phyloP scores from a whole-genome alignment of 257 asterid genomes.

The Lantana camara region DNA sequence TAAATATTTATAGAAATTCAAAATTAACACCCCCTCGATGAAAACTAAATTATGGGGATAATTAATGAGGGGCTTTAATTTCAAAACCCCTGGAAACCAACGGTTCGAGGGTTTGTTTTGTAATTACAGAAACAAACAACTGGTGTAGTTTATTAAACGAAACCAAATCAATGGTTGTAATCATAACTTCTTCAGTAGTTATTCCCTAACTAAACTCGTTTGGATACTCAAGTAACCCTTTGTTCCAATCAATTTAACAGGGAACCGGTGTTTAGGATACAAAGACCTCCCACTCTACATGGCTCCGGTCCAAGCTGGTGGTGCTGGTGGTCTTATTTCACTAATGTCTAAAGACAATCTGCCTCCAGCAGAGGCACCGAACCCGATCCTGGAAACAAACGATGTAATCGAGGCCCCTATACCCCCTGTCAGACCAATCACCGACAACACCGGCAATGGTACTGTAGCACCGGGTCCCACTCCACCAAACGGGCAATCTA shows the following conservation, averaged over 20 bases:
- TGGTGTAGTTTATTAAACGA: too few species aligned
- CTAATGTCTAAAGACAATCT: conserved; percentile 25
- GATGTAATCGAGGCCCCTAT: conserved; percentile 73
- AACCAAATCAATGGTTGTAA: too few species aligned
- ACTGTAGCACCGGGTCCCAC: conserved; percentile 44
- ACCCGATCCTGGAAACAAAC: conserved; percentile 49
- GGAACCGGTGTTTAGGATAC: conserved; percentile 70
- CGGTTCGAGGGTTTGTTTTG: too few species aligned
- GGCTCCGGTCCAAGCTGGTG: conserved; percentile 57
- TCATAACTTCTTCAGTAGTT: too few species aligned
- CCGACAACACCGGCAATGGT: conserved; percentile 26
- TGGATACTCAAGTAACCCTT: neutral
- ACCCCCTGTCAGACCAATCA: conserved; percentile 56
- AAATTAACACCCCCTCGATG: too few species aligned
- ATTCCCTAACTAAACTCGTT: too few species aligned
- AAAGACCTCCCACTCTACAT: conserved; percentile 51
- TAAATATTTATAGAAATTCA: too few species aligned
- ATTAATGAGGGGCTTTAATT: too few species aligned
- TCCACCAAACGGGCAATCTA: conserved; percentile 53
- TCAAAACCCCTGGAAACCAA: too few species aligned
- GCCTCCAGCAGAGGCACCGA: conserved; percentile 87
- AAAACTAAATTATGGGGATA: too few species aligned
- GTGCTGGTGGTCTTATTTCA: conserved; percentile 57
- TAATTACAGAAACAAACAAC: too few species aligned
- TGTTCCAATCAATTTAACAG: conserved; percentile 42